These are phyloP conservation scores for Tetrapisispora arboricola DNA, from an alignment of 805 yeast species.

Conservation along the genomic window DNA sequence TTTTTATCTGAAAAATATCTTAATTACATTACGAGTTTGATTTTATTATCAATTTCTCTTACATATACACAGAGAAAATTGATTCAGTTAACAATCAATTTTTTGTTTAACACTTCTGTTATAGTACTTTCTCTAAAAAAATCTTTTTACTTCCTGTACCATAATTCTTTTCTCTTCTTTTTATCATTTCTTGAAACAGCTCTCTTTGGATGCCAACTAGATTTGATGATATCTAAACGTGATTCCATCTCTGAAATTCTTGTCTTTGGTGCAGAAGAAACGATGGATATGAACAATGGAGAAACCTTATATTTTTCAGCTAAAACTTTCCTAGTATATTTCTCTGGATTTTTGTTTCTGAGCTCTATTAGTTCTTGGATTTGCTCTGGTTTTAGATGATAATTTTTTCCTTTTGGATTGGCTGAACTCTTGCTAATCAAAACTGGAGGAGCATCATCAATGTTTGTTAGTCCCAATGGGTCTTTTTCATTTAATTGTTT, in stretches of 20 bases:
- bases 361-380: slow-evolving; percentile 47
- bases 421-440: slow-evolving; percentile 18
- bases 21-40: not conserved
- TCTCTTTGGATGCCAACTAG: slow-evolving; percentile 41
- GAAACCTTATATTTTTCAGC: slow-evolving; percentile 50
- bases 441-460: slow-evolving; percentile 35
- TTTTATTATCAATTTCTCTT: not conserved
- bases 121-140: too few species aligned
- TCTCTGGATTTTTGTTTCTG: slow-evolving; percentile 47
- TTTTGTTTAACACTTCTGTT: too few species aligned
- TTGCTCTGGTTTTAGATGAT: slow-evolving; percentile 48
- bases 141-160: slow-evolving; percentile 42
- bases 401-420: slow-evolving; percentile 29
- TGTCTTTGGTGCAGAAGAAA: slow-evolving; percentile 36
- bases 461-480: slow-evolving; percentile 12
- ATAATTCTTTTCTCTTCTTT: slow-evolving; percentile 44
- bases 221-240: slow-evolving; percentile 37
- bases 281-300: slow-evolving; percentile 43
- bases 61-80: not conserved
- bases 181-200: slow-evolving; percentile 45
- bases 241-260: slow-evolving; percentile 36
- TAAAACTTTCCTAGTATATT: slow-evolving; percentile 52
- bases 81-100: too few species aligned
- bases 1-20: not conserved
- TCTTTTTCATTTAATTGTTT: slow-evolving; percentile 22